Conservation (phyloP, 805 yeast genomes). For the Kluyveromyces aestuarii region DNA sequence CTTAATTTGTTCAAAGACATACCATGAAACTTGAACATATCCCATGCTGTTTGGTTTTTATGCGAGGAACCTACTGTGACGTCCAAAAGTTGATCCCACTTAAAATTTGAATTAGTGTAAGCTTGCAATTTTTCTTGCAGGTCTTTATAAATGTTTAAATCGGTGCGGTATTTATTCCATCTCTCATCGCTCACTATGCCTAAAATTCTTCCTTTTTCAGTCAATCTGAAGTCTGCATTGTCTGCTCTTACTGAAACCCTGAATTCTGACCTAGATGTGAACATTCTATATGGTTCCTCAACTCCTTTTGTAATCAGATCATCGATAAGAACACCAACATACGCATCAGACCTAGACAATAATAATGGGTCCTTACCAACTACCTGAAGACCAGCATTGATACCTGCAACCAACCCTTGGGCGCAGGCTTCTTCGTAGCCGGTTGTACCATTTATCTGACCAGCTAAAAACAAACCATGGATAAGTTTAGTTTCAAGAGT, state of each 20-base stretch:
- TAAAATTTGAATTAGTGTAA: slow-evolving; percentile 41
- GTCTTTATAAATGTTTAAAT: slow-evolving; percentile 35
- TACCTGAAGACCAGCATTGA: slow-evolving; percentile 71
- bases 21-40: slow-evolving; percentile 52
- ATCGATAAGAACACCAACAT: slow-evolving; percentile 86
- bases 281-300: slow-evolving; percentile 96
- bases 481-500: slow-evolving; percentile 78
- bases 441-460: slow-evolving; percentile 97
- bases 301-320: slow-evolving; percentile 94
- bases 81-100: slow-evolving; percentile 51
- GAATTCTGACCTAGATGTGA: slow-evolving; percentile 92
- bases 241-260: slow-evolving; percentile 85
- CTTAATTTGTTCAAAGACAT: slow-evolving; percentile 22
- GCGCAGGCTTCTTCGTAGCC: slow-evolving; percentile 99
- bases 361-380: slow-evolving; percentile 36
- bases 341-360: slow-evolving; percentile 73
- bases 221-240: slow-evolving; percentile 83
- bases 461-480: slow-evolving; percentile 78
- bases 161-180: slow-evolving; percentile 38
- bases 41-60: slow-evolving; percentile 55
- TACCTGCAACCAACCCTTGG: slow-evolving; percentile 92
- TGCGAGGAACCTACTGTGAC: slow-evolving; percentile 46
- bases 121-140: slow-evolving; percentile 39
- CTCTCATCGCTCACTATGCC: slow-evolving; percentile 64
- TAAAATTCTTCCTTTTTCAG: slow-evolving; percentile 50